Percentiles rank a stretch among this genome's conserved stretches.
These are phyloP conservation scores for Alternaria novae-zelandiae DNA, from an alignment of 2,329 filamentous ascomycete genomes.

Conservation along the genomic window DNA sequence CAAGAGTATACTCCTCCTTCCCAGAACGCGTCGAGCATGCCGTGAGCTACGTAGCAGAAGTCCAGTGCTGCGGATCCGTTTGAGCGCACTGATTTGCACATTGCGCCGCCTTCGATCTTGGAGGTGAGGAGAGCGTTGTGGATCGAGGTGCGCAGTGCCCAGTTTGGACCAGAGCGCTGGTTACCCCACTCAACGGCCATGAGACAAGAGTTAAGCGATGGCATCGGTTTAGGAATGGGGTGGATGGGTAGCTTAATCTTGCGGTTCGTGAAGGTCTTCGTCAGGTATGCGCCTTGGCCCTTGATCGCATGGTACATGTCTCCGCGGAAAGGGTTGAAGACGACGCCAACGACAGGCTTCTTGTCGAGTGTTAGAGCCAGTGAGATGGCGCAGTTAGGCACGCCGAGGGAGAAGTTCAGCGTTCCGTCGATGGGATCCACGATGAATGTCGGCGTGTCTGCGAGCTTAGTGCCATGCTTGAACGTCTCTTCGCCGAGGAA, in stretches of 20 bases:
- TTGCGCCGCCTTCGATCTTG: slow-evolving; percentile 36
- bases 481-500: slow-evolving; percentile 50
- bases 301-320: slow-evolving; percentile 47
- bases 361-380: slow-evolving; percentile 41
- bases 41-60: slow-evolving; percentile 49
- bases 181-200: slow-evolving; percentile 48
- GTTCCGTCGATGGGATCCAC: slow-evolving; percentile 50
- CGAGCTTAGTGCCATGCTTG: slow-evolving; percentile 40
- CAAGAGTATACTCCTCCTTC: slow-evolving; percentile 47
- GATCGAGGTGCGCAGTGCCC: slow-evolving; percentile 41
- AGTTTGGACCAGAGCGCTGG: slow-evolving; percentile 46
- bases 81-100: slow-evolving; percentile 43
- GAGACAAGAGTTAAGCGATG: slow-evolving; percentile 40
- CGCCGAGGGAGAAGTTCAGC: slow-evolving; percentile 48
- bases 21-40: slow-evolving; percentile 46
- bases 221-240: slow-evolving; percentile 30
- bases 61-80: slow-evolving; percentile 47
- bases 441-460: slow-evolving; percentile 43
- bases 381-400: slow-evolving; percentile 45
- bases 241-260: slow-evolving; percentile 41
- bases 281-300: slow-evolving; percentile 40
- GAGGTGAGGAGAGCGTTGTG: slow-evolving; percentile 39
- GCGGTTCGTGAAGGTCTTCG: slow-evolving; percentile 21
- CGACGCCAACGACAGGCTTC: slow-evolving; percentile 43
- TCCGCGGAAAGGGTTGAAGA: slow-evolving; percentile 45